These are phyloP conservation scores for Starmerella tilneyi DNA, from an alignment of 805 yeast species.

Conservation along the genomic window DNA sequence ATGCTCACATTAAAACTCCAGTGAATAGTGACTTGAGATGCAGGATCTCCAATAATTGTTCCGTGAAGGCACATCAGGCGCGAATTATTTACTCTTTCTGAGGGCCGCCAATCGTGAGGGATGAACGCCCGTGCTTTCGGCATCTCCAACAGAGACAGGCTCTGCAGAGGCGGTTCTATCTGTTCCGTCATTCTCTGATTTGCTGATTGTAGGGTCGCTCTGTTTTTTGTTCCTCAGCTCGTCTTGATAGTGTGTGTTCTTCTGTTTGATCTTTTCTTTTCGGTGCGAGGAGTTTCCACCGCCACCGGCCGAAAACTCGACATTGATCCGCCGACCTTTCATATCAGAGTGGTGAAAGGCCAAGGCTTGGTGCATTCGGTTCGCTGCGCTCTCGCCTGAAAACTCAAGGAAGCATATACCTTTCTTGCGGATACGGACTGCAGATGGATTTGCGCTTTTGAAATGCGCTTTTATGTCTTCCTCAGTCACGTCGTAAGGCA, in stretches of 20 bases:
- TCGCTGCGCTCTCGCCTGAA: slow-evolving; percentile 55
- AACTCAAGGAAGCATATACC: slow-evolving; percentile 92
- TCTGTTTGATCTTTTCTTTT: slow-evolving; percentile 55
- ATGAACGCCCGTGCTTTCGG: no score
- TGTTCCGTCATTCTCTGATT: no score
- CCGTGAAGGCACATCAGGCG: not conserved
- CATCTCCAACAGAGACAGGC: slow-evolving; percentile 12
- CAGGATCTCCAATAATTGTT: no score
- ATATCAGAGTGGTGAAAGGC: slow-evolving; percentile 68
- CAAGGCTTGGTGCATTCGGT: slow-evolving; percentile 74
- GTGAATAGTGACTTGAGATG: no score
- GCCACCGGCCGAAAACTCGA: slow-evolving; percentile 95
- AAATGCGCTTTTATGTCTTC: slow-evolving; percentile 62
- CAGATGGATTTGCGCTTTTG: slow-evolving; percentile 55
- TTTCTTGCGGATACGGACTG: slow-evolving; percentile 53
- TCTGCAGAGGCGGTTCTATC: not conserved
- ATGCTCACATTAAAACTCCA: no score
- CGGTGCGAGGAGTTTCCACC: slow-evolving; percentile 74
- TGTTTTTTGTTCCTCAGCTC: slow-evolving; percentile 45
- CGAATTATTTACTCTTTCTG: not conserved
- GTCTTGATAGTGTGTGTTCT: slow-evolving; percentile 62
- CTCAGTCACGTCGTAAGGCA: slow-evolving; percentile 61
- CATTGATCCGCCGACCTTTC: slow-evolving; percentile 72
- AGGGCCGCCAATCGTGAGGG: slow-evolving; percentile 21
- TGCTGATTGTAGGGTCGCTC: no score